phyloP scores from a whole-genome alignment of 768 basidiomycete species.

The Russula foetens region DNA sequence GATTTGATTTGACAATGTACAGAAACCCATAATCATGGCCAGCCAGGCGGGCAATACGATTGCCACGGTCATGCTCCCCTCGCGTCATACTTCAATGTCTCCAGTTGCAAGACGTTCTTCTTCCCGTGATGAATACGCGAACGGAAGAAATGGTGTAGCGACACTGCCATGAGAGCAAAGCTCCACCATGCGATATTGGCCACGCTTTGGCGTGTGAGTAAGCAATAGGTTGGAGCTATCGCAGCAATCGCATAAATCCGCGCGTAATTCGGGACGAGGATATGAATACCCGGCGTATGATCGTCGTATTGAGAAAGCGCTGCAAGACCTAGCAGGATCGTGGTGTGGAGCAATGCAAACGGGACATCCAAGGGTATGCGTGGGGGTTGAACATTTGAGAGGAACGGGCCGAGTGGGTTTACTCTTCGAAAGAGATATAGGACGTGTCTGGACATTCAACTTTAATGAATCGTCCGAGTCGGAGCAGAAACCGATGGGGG shows the following conservation, averaged over 20 bases:
- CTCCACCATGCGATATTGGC: constrained; percentile 15
- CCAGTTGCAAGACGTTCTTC: constrained; percentile 41
- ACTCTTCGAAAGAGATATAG: constrained; percentile 35
- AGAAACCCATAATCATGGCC: background rate
- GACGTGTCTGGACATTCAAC: constrained; percentile 10
- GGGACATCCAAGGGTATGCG: constrained; percentile 10
- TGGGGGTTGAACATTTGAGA: constrained; percentile 23
- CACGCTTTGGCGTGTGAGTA: constrained; percentile 6
- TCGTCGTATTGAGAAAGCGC: background rate
- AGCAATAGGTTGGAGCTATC: constrained; percentile 37
- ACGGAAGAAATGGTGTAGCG: constrained; percentile 19
- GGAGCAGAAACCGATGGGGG: background rate
- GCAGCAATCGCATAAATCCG: constrained; percentile 33
- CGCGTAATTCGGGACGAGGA: background rate
- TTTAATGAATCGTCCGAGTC: background rate
- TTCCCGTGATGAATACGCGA: constrained; percentile 38
- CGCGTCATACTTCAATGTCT: constrained; percentile 46
- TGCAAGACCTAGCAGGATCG: constrained; percentile 6
- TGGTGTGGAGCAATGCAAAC: constrained; percentile 21
- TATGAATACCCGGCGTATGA: background rate
- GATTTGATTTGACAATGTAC: background rate
- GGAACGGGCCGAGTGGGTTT: constrained; percentile 42
- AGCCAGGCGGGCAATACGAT: background rate
- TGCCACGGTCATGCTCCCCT: constrained; percentile 37
- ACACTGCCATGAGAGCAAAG: constrained; percentile 5